Evolutionary conservation across 345 rosid genomes (phyloP).

Genomic region (Acer saccharum): DNA sequence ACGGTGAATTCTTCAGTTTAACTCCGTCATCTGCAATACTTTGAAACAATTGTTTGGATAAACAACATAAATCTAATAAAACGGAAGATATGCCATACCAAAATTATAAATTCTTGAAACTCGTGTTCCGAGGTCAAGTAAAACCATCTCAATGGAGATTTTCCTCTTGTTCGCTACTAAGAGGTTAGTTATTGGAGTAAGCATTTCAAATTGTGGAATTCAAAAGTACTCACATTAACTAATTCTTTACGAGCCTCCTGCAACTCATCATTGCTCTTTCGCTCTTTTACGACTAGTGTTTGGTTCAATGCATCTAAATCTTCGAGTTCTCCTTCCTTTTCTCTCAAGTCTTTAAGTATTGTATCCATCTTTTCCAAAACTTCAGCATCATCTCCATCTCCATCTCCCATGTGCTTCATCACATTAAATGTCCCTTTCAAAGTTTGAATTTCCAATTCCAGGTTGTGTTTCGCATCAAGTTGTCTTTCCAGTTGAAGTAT

Average conservation of each 20-base stretch:
- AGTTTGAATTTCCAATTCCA: constrained; percentile 80
- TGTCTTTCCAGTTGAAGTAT: constrained; percentile 68
- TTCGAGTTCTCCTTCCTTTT: constrained; percentile 80
- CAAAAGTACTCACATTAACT: constrained; percentile 56
- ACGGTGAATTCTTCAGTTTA: constrained; percentile 3
- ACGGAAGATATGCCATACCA: neutral
- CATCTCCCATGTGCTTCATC: constrained; percentile 72
- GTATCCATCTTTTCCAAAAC: constrained; percentile 63
- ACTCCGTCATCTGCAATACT: neutral
- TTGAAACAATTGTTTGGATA: neutral
- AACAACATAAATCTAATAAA: neutral
- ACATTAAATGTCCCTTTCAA: constrained; percentile 66
- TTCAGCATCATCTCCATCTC: constrained; percentile 65
- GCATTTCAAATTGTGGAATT: neutral
- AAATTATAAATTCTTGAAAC: neutral
- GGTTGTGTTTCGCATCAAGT: constrained; percentile 81
- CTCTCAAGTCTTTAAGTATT: constrained; percentile 64
- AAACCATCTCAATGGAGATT: constrained; percentile 4
- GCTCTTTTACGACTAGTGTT: constrained; percentile 76
- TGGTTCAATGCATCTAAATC: constrained; percentile 73
- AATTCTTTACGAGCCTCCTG: constrained; percentile 91
- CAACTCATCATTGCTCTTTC: constrained; percentile 86
- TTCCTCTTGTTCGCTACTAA: neutral
- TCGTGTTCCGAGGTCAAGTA: neutral
- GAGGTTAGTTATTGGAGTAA: neutral